Evolutionary conservation across 495 filamentous ascomycete genomes (phyloP).

Genomic region (Astrothelium macrocarpum): DNA sequence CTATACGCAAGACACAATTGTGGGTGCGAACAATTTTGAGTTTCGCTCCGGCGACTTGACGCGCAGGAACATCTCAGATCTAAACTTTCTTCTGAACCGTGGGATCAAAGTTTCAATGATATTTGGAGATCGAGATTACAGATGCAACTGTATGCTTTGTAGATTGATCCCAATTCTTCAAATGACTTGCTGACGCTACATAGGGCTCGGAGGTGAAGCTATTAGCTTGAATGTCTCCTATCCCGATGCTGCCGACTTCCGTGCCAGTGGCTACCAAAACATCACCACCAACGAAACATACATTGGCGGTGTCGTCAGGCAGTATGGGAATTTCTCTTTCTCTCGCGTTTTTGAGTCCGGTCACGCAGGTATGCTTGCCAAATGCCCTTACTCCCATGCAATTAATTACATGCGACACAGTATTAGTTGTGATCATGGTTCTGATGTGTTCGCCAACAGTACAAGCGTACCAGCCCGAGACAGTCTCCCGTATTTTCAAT

Average conservation of each 20-base stretch:
- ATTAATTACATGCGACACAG: no score
- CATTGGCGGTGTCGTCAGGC: conserved; percentile 21
- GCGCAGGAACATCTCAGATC: conserved; percentile 38
- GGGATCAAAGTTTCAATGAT: conserved; percentile 37
- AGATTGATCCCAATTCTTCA: not conserved
- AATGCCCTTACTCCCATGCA: no score
- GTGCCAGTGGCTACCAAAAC: conserved; percentile 19
- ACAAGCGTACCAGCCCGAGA: conserved; percentile 27
- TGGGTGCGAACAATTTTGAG: conserved; percentile 5
- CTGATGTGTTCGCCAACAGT: conserved; percentile 11
- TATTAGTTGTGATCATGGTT: not conserved
- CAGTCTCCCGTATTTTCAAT: conserved; percentile 28
- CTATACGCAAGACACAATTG: conserved; percentile 16
- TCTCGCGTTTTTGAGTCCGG: conserved; percentile 23
- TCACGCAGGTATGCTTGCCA: conserved; percentile 8
- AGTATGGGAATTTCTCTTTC: conserved; percentile 26
- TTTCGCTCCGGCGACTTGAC: conserved; percentile 37
- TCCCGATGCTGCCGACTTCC: conserved; percentile 13
- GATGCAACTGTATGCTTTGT: conserved; percentile 7
- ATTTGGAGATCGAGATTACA: conserved; percentile 46
- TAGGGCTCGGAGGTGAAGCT: conserved; percentile 24
- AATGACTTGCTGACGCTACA: not conserved
- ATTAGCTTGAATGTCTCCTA: conserved; percentile 17
- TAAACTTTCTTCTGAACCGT: conserved; percentile 42
- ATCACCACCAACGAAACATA: conserved; percentile 20